phyloP scores from a whole-genome alignment of 768 basidiomycete genomes.

The Pholiota conissans region DNA sequence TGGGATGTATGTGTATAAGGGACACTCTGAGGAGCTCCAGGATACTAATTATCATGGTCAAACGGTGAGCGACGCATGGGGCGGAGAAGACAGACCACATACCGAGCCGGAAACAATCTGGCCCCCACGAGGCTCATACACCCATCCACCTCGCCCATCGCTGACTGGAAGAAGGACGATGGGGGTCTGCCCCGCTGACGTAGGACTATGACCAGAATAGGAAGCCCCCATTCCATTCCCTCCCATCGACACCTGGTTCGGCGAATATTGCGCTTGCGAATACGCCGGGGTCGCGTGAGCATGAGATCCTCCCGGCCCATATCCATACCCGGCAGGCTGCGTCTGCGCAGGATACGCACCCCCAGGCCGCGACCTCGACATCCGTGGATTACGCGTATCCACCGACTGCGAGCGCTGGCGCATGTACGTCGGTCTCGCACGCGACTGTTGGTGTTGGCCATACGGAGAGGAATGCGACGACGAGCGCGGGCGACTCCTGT shows the following conservation, averaged over 20 bases:
- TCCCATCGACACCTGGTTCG: background rate
- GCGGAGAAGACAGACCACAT: background rate
- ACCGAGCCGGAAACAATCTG: slow-evolving; percentile 6
- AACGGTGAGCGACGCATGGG: background rate
- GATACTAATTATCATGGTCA: background rate
- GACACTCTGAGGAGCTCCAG: background rate
- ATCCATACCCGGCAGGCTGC: background rate
- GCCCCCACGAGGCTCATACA: slow-evolving; percentile 2
- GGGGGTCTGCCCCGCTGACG: background rate
- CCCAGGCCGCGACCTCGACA: background rate
- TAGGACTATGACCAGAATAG: background rate
- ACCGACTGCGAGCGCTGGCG: slow-evolving; percentile 3
- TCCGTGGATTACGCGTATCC: slow-evolving; percentile 1
- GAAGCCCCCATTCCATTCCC: background rate
- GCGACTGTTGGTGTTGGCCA: background rate
- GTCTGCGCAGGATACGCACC: background rate
- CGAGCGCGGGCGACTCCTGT: background rate
- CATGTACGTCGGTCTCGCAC: background rate
- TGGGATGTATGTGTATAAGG: too few species aligned
- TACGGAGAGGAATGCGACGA: background rate
- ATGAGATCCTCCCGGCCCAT: background rate
- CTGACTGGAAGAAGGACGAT: slow-evolving; percentile 8
- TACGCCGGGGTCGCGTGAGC: background rate
- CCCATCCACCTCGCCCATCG: slow-evolving; percentile 11
- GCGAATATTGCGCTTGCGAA: background rate